phyloP scores from a whole-genome alignment of 305 asterid genomes.

The Fraxinus latifolia region DNA sequence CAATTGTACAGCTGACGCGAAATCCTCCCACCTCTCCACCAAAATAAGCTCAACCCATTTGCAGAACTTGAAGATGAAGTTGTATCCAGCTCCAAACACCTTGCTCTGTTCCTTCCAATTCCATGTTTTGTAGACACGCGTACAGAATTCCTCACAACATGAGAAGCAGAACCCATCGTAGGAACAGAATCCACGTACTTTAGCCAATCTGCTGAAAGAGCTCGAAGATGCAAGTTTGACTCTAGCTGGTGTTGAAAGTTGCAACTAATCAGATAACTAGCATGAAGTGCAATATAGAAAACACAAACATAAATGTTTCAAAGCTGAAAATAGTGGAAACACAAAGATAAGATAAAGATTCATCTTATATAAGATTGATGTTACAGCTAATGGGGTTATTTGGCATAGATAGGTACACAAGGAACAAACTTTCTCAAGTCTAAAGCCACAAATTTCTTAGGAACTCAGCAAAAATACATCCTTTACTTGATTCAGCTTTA shows the following conservation, averaged over 20 bases:
- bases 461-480: conserved; percentile 7
- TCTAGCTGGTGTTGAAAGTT: conserved; percentile 60
- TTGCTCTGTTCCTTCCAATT: conserved; percentile 47
- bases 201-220: conserved; percentile 72
- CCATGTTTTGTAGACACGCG: conserved; percentile 58
- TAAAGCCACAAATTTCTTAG: conserved; percentile 23
- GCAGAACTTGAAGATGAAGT: conserved; percentile 57
- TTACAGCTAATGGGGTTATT: conserved; percentile 19
- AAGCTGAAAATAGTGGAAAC: background rate
- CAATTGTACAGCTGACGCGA: conserved; percentile 76
- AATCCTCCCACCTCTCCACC: conserved; percentile 97
- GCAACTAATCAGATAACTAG: conserved; percentile 18
- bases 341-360: conserved; percentile 14
- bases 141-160: conserved; percentile 45
- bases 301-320: conserved; percentile 3
- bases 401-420: conserved; percentile 25
- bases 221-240: conserved; percentile 67
- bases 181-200: conserved; percentile 74
- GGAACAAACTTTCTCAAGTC: conserved; percentile 27
- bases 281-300: conserved; percentile 11
- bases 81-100: conserved; percentile 42
- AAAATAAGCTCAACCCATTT: conserved; percentile 65
- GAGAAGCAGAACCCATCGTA: conserved; percentile 77
- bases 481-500: background rate
- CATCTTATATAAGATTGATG: conserved; percentile 7